phyloP scores from a whole-genome alignment of 352 stramenopile genomes.

The Phytopythium aichiense region DNA sequence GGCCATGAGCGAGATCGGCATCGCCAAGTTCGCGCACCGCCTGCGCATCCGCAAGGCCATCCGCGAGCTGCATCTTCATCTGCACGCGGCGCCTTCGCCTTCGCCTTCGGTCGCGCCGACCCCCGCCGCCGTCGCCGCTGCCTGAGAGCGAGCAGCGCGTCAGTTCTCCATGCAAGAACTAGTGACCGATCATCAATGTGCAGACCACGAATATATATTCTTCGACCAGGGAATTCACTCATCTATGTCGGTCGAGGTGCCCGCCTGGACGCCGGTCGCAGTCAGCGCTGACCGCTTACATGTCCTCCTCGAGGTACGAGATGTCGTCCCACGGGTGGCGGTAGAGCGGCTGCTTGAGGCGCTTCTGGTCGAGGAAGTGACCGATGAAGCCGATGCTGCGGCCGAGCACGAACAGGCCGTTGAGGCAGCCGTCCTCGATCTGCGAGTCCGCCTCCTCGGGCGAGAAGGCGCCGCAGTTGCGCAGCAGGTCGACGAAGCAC shows the following conservation, averaged over 20 bases:
- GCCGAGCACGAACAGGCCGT: constrained; percentile 90
- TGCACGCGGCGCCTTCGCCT: constrained; percentile 12
- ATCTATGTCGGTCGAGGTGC: background rate
- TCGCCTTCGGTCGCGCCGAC: background rate
- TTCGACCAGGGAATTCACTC: background rate
- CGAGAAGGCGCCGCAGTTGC: constrained; percentile 89
- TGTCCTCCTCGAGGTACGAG: constrained; percentile 90
- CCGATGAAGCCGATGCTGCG: constrained; percentile 91
- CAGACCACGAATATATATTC: constrained; percentile 3
- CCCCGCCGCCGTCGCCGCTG: background rate
- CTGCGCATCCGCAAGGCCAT: constrained; percentile 70
- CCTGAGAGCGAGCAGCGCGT: background rate
- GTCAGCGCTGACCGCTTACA: constrained; percentile 25
- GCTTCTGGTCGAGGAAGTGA: constrained; percentile 97
- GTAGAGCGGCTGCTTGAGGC: constrained; percentile 97
- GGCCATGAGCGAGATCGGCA: constrained; percentile 69
- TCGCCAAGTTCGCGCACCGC: constrained; percentile 73
- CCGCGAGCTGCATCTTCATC: constrained; percentile 37
- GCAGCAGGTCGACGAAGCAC: constrained; percentile 96
- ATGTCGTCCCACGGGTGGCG: constrained; percentile 97
- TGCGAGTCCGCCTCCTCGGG: constrained; percentile 92
- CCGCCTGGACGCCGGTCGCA: background rate
- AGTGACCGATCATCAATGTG: background rate
- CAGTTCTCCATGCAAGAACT: background rate
- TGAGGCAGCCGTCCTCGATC: constrained; percentile 94